These are phyloP conservation scores for Desmodesmus armatus DNA, from an alignment of 139 green algal genomes.

Conservation along the genomic window DNA sequence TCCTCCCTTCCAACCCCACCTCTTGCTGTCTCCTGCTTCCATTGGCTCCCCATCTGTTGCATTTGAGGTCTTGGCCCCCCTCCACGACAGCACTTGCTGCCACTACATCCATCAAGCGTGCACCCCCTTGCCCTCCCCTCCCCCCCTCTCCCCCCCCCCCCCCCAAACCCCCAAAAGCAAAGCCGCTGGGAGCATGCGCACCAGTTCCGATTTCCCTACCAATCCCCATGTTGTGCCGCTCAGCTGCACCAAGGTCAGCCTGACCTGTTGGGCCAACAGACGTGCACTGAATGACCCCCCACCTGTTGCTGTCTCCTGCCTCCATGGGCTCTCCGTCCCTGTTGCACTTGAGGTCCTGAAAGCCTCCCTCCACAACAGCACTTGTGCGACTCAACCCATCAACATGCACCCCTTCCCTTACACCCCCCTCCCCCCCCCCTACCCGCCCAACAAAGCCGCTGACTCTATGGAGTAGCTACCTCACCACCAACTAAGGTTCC, in stretches of 20 bases:
- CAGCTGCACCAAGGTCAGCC: background rate
- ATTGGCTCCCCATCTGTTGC: too few relatives aligned
- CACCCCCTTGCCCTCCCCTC: background rate
- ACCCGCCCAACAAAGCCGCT: background rate
- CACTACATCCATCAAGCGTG: too few relatives aligned
- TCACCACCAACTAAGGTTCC: constrained; percentile 5
- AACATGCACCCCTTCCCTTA: background rate
- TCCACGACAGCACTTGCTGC: too few relatives aligned
- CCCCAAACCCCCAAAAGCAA: background rate
- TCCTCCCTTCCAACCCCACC: background rate
- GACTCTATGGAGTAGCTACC: background rate
- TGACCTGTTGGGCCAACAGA: background rate
- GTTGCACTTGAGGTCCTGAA: too few relatives aligned
- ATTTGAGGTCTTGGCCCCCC: too few relatives aligned
- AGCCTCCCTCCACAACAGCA: too few relatives aligned
- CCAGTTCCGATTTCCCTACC: background rate
- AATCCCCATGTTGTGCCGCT: background rate
- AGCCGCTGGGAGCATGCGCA: background rate
- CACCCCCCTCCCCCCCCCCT: background rate
- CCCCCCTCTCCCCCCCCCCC: too few relatives aligned
- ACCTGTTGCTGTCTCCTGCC: constrained; percentile 32
- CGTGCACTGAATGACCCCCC: background rate
- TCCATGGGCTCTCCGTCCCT: constrained; percentile 36
- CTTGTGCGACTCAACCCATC: too few relatives aligned
- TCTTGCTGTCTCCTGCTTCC: too few relatives aligned